Conservation (phyloP, 108 stramenopile genomes). For the Phaeodactylum tricornutum region DNA sequence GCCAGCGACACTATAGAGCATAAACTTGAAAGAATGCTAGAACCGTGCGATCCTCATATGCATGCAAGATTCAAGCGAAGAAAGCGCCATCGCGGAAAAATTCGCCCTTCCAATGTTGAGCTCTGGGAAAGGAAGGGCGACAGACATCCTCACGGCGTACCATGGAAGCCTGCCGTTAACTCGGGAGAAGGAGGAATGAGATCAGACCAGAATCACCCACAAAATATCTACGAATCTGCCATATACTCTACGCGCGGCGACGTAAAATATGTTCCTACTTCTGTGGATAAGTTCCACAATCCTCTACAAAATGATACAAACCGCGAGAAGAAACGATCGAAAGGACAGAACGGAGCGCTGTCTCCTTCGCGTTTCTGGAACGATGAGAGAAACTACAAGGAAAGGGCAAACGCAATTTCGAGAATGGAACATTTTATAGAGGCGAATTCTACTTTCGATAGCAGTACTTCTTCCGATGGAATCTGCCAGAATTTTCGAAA, state of each 20-base stretch:
- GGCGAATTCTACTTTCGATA: background rate
- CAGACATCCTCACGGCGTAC: no score
- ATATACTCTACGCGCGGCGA: background rate
- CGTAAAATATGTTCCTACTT: background rate
- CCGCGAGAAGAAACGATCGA: background rate
- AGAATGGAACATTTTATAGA: background rate
- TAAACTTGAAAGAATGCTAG: no score
- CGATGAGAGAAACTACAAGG: background rate
- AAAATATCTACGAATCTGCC: background rate
- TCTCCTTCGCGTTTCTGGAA: no score
- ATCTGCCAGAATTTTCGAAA: background rate
- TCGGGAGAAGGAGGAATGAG: no score
- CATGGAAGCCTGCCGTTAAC: no score
- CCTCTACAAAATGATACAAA: background rate
- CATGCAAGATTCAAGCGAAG: no score
- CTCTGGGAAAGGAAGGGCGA: no score
- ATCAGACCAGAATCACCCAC: background rate
- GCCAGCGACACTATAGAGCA: no score
- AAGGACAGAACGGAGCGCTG: no score
- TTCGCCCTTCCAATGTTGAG: no score
- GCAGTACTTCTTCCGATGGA: background rate
- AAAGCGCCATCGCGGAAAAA: no score
- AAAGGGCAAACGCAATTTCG: background rate
- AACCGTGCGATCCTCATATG: no score
- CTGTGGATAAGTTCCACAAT: background rate